Base-by-base conservation (phyloP, 1,139 yeast species). In the Zygosaccharomyces sapae region DNA sequence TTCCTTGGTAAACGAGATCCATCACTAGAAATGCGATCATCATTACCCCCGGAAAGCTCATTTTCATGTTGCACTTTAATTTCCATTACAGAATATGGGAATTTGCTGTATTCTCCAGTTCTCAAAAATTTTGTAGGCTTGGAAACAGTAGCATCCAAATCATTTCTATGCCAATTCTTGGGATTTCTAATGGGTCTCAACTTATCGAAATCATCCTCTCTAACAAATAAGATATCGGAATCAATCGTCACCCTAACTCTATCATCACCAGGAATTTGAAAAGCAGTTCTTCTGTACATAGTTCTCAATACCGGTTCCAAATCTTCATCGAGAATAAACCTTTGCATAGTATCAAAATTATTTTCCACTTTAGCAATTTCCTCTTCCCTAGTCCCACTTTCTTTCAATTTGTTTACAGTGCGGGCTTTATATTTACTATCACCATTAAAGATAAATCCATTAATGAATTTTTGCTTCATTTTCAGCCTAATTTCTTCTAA, bases 261-360 rank as follows among this genome's bases (percentile, higher is more conserved):
- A 65, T 89, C 95, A 65, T 92, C 97, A 52, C 97, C 97, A 1
- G 98, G 98, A 57, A 92, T 90, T 72, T 92, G 97, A 74, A 92
- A 92, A 1, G 97, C 97, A 12, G 96, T 87, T 68, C 98, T 79
- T 39, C 88, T 86, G 69, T 87, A 89, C 39, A 84, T 79, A 4
- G 96, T 80, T 70, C 98, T 81, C 65, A 92, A 70, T 37, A 87
- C 80, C 12, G 98, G 98, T 67, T 87, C 86, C 55, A 92, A 74
- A 50, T 80, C 75, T 57, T 81, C 75, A 46, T 81, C 81, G 39
- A 70, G 66, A 52, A 92, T 82, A 61, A 83, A 86, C 8, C 73
- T 66, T 60, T 82, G 82, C 46, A 89, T 71, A 47, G 78, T 78
- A 39, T 75, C 73, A 50, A 84, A 80, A 50, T 81, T 77, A 19